Evolutionary conservation across 371 early-diverging fungal genomes (phyloP).

Genomic region (Capillidium rhysosporum): DNA sequence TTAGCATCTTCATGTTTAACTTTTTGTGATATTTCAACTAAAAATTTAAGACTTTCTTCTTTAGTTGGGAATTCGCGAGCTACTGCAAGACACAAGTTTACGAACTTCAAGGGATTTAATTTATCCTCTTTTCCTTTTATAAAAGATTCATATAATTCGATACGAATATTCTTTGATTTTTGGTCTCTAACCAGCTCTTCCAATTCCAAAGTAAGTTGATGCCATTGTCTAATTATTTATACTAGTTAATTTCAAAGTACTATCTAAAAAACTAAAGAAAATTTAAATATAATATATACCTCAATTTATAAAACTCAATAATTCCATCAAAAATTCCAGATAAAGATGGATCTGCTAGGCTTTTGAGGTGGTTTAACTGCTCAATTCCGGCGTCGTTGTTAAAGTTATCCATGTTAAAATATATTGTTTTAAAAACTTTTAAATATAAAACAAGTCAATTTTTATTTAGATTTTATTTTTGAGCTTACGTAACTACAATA

Average conservation of each 20-base stretch:
- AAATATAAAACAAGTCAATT: no score
- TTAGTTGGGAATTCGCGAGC: conserved; percentile 55
- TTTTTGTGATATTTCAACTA: conserved; percentile 38
- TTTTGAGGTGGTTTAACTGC: background rate
- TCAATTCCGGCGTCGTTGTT: no score
- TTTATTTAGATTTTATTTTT: no score
- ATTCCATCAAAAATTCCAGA: background rate
- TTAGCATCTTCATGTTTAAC: conserved; percentile 39
- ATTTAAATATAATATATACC: background rate
- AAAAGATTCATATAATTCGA: conserved; percentile 72
- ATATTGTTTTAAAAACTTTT: no score
- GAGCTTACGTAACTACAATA: no score
- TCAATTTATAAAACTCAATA: background rate
- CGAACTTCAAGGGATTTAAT: conserved; percentile 81
- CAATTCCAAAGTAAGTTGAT: conserved; percentile 73
- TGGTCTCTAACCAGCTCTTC: conserved; percentile 57
- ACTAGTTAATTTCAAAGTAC: no score
- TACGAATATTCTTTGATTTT: conserved; percentile 50
- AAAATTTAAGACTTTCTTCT: conserved; percentile 39
- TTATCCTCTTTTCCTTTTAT: conserved; percentile 78
- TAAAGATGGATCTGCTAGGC: background rate
- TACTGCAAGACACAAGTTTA: conserved; percentile 55
- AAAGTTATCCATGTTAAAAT: no score
- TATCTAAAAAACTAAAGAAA: no score
- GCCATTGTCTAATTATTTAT: conserved; percentile 61